Conservation (phyloP, 306 rosid genomes). For the Pyrus communis region DNA sequence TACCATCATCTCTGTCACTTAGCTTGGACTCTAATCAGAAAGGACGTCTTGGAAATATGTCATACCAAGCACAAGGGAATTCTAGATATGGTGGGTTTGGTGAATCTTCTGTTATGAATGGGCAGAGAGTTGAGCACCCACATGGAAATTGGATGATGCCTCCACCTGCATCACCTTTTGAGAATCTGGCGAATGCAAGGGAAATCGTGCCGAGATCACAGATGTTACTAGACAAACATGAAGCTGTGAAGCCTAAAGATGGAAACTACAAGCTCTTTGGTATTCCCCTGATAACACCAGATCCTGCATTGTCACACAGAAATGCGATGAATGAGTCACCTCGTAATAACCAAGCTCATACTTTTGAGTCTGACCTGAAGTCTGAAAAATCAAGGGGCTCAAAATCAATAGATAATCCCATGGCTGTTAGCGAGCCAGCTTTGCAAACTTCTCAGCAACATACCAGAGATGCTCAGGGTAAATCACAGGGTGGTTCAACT, state of each 20-base stretch:
- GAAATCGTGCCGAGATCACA: conserved; percentile 33
- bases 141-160: conserved; percentile 69
- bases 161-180: conserved; percentile 41
- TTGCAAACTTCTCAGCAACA: conserved; percentile 34
- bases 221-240: conserved; percentile 23
- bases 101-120: conserved; percentile 44
- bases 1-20: conserved; percentile 52
- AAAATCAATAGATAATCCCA: conserved; percentile 32
- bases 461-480: conserved; percentile 47
- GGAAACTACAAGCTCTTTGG: conserved; percentile 82
- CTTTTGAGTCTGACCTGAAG: conserved; percentile 39
- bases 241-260: conserved; percentile 47
- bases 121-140: conserved; percentile 47
- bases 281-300: conserved; percentile 52
- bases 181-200: conserved; percentile 34
- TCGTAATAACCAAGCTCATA: conserved; percentile 23
- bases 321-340: conserved; percentile 27
- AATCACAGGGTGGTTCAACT: conserved; percentile 43
- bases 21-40: conserved; percentile 53
- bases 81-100: conserved; percentile 40
- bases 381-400: conserved; percentile 40
- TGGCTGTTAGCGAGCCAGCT: conserved; percentile 28
- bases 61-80: conserved; percentile 43
- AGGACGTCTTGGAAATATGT: conserved; percentile 35
- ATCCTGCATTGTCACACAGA: conserved; percentile 24